phyloP scores from a whole-genome alignment of 2,329 filamentous ascomycete genomes.

The Dryadomyces sulphureus region DNA sequence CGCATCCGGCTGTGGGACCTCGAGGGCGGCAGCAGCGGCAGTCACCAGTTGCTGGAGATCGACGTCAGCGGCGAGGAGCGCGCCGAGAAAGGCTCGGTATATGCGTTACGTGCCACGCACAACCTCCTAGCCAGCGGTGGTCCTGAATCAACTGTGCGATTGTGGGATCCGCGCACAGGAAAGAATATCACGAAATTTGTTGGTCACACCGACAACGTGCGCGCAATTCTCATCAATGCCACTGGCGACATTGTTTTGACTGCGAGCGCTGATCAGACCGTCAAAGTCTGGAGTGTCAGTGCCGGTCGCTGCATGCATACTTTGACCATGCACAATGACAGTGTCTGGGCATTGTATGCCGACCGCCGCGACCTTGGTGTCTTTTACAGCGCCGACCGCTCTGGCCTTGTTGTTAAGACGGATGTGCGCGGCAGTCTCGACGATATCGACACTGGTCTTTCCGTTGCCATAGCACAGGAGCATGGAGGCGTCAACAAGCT shows the following conservation, averaged over 20 bases:
- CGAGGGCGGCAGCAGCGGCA: constrained; percentile 50
- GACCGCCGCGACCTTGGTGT: constrained; percentile 71
- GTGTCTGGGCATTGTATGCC: constrained; percentile 91
- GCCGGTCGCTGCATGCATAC: constrained; percentile 96
- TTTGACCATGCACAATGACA: constrained; percentile 96
- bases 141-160: constrained; percentile 78
- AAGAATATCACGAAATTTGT: constrained; percentile 92
- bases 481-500: constrained; percentile 65
- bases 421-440: constrained; percentile 49
- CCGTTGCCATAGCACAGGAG: constrained; percentile 82
- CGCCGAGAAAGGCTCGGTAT: constrained; percentile 85
- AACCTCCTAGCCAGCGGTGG: constrained; percentile 82
- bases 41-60: constrained; percentile 62
- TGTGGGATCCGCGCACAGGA: constrained; percentile 78
- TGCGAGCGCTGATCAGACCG: constrained; percentile 86
- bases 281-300: constrained; percentile 96
- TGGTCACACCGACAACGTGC: constrained; percentile 87
- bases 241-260: constrained; percentile 86
- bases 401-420: constrained; percentile 89
- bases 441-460: constrained; percentile 68
- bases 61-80: constrained; percentile 72
- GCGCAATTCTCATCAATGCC: constrained; percentile 78
- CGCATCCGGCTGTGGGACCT: constrained; percentile 92
- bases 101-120: constrained; percentile 68
- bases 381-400: constrained; percentile 91